phyloP scores from a whole-genome alignment of 2,329 filamentous ascomycete genomes.

The Diaporthe sp. region DNA sequence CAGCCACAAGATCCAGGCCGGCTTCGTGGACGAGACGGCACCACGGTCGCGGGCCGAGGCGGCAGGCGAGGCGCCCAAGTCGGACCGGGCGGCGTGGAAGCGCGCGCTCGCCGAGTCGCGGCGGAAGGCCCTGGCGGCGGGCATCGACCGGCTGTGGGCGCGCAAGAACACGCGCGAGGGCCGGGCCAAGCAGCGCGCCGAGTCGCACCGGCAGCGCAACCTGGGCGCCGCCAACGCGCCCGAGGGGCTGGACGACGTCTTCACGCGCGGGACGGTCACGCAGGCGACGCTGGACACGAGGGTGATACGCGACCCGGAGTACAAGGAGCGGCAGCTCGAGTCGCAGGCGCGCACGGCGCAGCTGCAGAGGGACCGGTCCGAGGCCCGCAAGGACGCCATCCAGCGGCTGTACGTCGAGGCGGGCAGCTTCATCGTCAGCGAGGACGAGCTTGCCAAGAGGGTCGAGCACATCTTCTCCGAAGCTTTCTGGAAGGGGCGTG shows the following conservation, averaged over 20 bases:
- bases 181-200: slow-evolving; percentile 55
- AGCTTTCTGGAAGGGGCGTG: slow-evolving; percentile 64
- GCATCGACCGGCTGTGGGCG: slow-evolving; percentile 77
- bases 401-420: slow-evolving; percentile 94
- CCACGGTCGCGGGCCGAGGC: slow-evolving; percentile 63
- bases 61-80: slow-evolving; percentile 53
- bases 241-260: slow-evolving; percentile 80
- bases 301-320: slow-evolving; percentile 73
- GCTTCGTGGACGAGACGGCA: slow-evolving; percentile 73
- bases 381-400: slow-evolving; percentile 77
- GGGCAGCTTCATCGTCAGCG: slow-evolving; percentile 86
- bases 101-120: slow-evolving; percentile 79
- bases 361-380: slow-evolving; percentile 65
- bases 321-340: slow-evolving; percentile 67
- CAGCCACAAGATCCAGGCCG: slow-evolving; percentile 70
- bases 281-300: slow-evolving; percentile 63
- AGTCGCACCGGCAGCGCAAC: slow-evolving; percentile 62
- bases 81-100: slow-evolving; percentile 72
- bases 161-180: slow-evolving; percentile 69
- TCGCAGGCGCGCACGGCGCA: slow-evolving; percentile 58
- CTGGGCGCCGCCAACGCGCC: slow-evolving; percentile 69
- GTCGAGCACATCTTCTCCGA: slow-evolving; percentile 84
- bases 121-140: slow-evolving; percentile 78
- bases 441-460: slow-evolving; percentile 79
- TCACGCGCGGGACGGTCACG: slow-evolving; percentile 79